phyloP scores from a whole-genome alignment of 192 early-diverging fungal species.

The Coemansia sp. region DNA sequence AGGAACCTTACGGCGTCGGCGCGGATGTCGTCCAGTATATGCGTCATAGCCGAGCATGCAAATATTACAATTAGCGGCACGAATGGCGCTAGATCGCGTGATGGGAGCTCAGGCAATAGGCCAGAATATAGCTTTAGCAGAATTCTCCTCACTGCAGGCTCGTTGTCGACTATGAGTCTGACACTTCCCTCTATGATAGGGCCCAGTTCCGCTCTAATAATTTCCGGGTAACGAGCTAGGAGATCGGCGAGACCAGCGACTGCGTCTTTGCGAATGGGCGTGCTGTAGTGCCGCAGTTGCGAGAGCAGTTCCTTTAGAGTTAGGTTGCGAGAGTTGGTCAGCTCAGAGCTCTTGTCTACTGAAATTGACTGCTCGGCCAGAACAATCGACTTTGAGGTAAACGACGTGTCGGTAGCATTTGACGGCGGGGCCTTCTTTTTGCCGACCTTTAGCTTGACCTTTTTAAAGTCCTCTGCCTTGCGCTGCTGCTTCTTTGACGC shows the following conservation, averaged over 20 bases:
- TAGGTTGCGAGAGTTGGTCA: constrained; percentile 75
- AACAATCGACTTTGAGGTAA: constrained; percentile 77
- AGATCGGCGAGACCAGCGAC: constrained; percentile 52
- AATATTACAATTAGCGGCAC: constrained; percentile 74
- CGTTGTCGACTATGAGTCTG: constrained; percentile 52
- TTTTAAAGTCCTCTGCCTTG: constrained; percentile 81
- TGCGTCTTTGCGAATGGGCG: constrained; percentile 55
- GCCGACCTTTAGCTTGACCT: constrained; percentile 90
- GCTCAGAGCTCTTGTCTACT: constrained; percentile 69
- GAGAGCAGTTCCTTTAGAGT: constrained; percentile 72
- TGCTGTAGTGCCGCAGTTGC: constrained; percentile 78
- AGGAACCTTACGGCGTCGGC: constrained; percentile 77
- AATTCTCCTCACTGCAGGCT: constrained; percentile 46
- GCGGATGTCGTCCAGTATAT: constrained; percentile 85
- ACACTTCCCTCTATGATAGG: constrained; percentile 46
- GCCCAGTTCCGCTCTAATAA: constrained; percentile 48
- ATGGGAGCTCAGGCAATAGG: constrained; percentile 40
- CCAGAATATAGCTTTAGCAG: constrained; percentile 51
- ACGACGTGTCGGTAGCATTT: constrained; percentile 80
- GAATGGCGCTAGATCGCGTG: constrained; percentile 74
- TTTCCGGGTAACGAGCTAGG: constrained; percentile 31
- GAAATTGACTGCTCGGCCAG: constrained; percentile 78
- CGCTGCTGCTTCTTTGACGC: constrained; percentile 67
- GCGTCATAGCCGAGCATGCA: constrained; percentile 84
- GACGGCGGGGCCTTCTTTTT: constrained; percentile 75